A percentile compares a stretch with the other conserved stretches of the same genome.
These are phyloP conservation scores for Rhodomyrtus tomentosa DNA, from an alignment of 345 rosid genomes.

Conservation along the genomic window DNA sequence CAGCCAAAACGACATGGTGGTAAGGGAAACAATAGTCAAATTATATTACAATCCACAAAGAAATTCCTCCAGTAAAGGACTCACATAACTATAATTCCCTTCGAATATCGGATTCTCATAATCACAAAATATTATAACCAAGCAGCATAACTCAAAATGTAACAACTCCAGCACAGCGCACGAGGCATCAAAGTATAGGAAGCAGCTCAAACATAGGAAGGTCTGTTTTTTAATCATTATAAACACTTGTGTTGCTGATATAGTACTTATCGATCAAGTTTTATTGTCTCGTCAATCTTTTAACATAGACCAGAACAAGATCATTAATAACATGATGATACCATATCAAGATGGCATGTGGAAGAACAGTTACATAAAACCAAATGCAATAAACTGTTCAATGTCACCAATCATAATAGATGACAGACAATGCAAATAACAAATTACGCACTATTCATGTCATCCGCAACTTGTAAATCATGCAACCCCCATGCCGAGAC, in stretches of 20 bases:
- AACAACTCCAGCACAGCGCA: background rate
- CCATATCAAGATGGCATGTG: background rate
- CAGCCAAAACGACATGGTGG: constrained; percentile 1
- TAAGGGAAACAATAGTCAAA: background rate
- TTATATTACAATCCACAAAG: too few species aligned
- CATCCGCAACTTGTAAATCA: background rate
- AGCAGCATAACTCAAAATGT: background rate
- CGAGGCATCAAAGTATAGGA: background rate
- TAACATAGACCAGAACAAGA: background rate
- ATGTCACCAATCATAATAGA: background rate
- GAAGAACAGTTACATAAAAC: background rate
- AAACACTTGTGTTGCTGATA: background rate
- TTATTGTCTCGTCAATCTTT: background rate
- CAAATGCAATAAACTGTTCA: background rate
- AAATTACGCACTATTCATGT: background rate
- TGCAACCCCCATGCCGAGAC: background rate
- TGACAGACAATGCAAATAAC: background rate
- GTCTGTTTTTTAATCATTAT: background rate
- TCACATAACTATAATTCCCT: too few species aligned
- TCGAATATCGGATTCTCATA: background rate
- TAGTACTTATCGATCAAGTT: background rate
- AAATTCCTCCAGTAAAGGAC: too few species aligned
- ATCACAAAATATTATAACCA: background rate
- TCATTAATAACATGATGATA: background rate
- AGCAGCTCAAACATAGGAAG: background rate